Evolutionary conservation across 2,329 filamentous ascomycete genomes (phyloP).

Genomic region (Trichoderma sp.): DNA sequence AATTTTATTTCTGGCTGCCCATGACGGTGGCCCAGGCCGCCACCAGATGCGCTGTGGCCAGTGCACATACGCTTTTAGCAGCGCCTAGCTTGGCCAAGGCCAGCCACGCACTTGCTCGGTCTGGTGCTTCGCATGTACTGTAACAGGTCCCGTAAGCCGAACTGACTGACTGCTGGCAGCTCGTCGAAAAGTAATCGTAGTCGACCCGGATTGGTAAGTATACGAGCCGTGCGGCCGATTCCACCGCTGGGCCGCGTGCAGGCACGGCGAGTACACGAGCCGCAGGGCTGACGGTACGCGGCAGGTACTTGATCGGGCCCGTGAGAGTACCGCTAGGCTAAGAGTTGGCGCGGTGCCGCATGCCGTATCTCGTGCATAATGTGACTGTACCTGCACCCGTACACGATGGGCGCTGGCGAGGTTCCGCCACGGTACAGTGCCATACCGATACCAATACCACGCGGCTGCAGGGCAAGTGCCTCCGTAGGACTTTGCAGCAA

Average conservation of each 20-base stretch:
- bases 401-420: neutral
- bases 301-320: neutral
- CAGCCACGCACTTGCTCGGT: neutral
- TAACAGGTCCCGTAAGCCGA: neutral
- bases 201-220: neutral
- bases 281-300: neutral
- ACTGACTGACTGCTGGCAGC: neutral
- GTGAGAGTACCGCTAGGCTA: neutral
- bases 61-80: slow-evolving; percentile 20
- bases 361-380: neutral
- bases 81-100: slow-evolving; percentile 12
- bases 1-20: neutral
- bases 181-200: neutral
- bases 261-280: neutral
- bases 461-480: neutral
- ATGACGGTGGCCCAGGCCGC: slow-evolving; percentile 23
- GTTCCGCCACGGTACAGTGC: neutral
- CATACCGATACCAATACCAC: neutral
- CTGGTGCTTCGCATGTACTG: no score
- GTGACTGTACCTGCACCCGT: neutral
- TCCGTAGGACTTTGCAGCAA: neutral
- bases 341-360: neutral
- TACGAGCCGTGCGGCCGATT: no score
- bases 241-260: neutral
- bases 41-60: slow-evolving; percentile 25